phyloP scores from a whole-genome alignment of 2,329 filamentous ascomycete genomes.

The Pestalotiopsis sp. region DNA sequence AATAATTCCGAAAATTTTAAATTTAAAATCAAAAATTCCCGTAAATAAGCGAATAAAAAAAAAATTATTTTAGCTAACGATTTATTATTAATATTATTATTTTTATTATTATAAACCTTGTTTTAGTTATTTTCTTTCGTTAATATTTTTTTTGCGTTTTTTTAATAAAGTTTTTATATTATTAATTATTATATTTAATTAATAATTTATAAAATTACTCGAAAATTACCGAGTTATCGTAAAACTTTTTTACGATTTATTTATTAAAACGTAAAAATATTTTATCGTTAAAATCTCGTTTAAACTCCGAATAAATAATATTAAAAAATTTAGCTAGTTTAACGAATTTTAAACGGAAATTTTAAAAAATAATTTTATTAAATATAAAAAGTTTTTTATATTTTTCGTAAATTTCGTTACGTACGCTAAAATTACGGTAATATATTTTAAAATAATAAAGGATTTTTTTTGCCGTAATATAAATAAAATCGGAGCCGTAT shows the following conservation, averaged over 20 bases:
- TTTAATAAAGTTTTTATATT: slow-evolving; percentile 2
- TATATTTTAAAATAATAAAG: neutral
- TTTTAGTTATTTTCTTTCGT: neutral
- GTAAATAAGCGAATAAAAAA: neutral
- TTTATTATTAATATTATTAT: neutral
- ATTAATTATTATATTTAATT: slow-evolving; percentile 7
- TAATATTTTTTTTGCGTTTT: neutral
- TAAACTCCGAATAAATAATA: neutral
- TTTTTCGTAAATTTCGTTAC: neutral
- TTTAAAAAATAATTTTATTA: neutral
- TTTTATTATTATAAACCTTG: neutral
- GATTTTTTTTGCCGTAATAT: neutral
- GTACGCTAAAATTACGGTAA: neutral
- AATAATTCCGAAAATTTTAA: neutral
- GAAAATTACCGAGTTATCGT: neutral
- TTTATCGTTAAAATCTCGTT: neutral
- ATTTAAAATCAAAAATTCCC: too few relatives aligned
- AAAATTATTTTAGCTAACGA: neutral
- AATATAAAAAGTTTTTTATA: neutral
- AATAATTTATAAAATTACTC: neutral
- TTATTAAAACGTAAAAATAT: neutral
- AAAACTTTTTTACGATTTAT: neutral
- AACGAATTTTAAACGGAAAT: neutral
- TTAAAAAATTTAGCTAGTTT: neutral
- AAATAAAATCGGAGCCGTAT: neutral